Percentiles rank a stretch among this genome's conserved stretches.
Evolutionary conservation across 305 asterid genomes (phyloP).

Genomic region (Petunia hybrid): DNA sequence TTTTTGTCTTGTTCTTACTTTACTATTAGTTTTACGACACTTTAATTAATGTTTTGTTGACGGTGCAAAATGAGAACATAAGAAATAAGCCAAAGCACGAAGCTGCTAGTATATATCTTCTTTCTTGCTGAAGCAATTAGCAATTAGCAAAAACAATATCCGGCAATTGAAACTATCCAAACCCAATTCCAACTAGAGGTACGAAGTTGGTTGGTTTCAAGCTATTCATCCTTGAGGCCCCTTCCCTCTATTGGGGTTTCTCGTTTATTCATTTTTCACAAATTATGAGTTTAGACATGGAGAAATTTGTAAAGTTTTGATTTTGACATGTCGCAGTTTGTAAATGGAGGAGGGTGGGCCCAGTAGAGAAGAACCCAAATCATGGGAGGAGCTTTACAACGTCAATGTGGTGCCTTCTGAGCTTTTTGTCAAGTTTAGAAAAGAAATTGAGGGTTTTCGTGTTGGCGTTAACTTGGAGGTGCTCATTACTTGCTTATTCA

Average conservation of each 20-base stretch:
- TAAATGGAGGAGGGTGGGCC: constrained; percentile 68
- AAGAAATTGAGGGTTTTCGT: constrained; percentile 74
- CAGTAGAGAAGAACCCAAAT: constrained; percentile 68
- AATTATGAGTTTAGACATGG: neutral
- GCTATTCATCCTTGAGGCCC: neutral
- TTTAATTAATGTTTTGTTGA: neutral
- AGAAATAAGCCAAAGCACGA: neutral
- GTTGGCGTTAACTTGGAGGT: constrained; percentile 91
- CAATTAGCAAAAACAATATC: neutral
- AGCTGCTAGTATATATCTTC: neutral
- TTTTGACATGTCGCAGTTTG: constrained; percentile 1
- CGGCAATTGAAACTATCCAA: neutral
- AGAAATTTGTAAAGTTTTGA: neutral
- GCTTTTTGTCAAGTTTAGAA: constrained; percentile 80
- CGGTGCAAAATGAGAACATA: neutral
- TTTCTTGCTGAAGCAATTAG: neutral
- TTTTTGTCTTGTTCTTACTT: too few species aligned
- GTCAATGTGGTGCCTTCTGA: constrained; percentile 88
- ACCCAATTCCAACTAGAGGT: neutral
- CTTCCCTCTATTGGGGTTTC: too few species aligned
- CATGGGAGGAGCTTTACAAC: constrained; percentile 88
- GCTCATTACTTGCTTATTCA: constrained; percentile 1
- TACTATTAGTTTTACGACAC: too few species aligned
- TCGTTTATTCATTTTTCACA: neutral
- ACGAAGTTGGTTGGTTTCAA: neutral